These are phyloP conservation scores for Penicillium sp. DNA, from an alignment of 2,329 filamentous ascomycete genomes.

Conservation along the genomic window DNA sequence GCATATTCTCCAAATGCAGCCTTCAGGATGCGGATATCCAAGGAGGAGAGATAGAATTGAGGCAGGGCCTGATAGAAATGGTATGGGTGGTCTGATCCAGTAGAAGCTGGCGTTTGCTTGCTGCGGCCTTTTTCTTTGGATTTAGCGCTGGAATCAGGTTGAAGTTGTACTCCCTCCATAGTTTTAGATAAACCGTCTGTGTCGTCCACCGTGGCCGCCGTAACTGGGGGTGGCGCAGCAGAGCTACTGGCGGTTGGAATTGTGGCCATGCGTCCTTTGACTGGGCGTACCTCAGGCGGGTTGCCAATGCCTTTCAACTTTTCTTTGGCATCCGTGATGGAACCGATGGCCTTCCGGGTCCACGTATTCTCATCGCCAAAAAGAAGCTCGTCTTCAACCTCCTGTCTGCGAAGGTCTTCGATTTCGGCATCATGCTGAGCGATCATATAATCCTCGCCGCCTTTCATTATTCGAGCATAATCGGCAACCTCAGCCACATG, in stretches of 20 bases:
- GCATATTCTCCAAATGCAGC: constrained; percentile 80
- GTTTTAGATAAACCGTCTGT: constrained; percentile 25
- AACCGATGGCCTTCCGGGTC: constrained; percentile 76
- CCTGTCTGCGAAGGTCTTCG: constrained; percentile 67
- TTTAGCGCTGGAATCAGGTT: constrained; percentile 16
- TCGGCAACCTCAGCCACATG: constrained; percentile 91
- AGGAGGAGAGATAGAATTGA: constrained; percentile 82
- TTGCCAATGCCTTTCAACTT: constrained; percentile 66
- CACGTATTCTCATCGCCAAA: constrained; percentile 93
- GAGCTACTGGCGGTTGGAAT: constrained; percentile 44
- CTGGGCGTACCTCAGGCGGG: constrained; percentile 52
- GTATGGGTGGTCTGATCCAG: constrained; percentile 57
- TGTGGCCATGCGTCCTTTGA: constrained; percentile 50
- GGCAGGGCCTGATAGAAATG: constrained; percentile 85
- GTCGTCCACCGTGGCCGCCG: constrained; percentile 18
- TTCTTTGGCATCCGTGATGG: constrained; percentile 71
- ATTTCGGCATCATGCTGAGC: constrained; percentile 78
- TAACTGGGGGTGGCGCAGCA: constrained; percentile 16
- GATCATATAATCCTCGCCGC: constrained; percentile 80
- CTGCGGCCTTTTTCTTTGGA: constrained; percentile 26
- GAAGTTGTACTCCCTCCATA: constrained; percentile 24
- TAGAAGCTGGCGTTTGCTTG: constrained; percentile 40
- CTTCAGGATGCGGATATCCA: constrained; percentile 90
- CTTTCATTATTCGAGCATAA: constrained; percentile 93
- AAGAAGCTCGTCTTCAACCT: constrained; percentile 82